A percentile compares a stretch with the other conserved stretches of the same genome.
phyloP scores from a whole-genome alignment of 306 rosid genomes.

The Lupinus albus region DNA sequence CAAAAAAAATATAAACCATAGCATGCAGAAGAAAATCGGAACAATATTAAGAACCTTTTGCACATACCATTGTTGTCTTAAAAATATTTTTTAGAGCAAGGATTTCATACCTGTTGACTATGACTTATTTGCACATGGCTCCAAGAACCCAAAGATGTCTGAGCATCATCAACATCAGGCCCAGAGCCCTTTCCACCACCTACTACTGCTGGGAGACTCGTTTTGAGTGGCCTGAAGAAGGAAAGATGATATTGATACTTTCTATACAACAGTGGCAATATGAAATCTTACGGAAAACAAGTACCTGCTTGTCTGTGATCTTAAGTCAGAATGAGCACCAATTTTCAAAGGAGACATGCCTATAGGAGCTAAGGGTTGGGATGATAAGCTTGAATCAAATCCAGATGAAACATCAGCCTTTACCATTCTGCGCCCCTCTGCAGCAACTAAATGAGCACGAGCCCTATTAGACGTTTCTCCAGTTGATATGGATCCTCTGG shows the following conservation, averaged over 20 bases:
- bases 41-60: no score
- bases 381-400: constrained; percentile 53
- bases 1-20: constrained; percentile 19
- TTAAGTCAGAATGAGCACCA: constrained; percentile 65
- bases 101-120: constrained; percentile 75
- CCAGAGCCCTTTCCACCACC: constrained; percentile 54
- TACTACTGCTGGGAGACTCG: constrained; percentile 56
- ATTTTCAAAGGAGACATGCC: constrained; percentile 85
- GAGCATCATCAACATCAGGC: constrained; percentile 61
- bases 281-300: constrained; percentile 27
- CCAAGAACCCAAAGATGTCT: constrained; percentile 76
- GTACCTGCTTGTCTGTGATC: constrained; percentile 73
- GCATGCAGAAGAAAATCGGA: background rate
- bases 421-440: constrained; percentile 55
- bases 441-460: constrained; percentile 52
- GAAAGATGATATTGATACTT: constrained; percentile 30
- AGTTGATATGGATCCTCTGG: constrained; percentile 52
- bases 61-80: background rate
- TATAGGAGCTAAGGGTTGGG: constrained; percentile 86
- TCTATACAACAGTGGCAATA: background rate
- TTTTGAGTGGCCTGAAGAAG: constrained; percentile 60
- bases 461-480: constrained; percentile 54
- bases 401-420: constrained; percentile 65
- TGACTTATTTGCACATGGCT: constrained; percentile 66
- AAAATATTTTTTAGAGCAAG: background rate